Base-by-base conservation (phyloP, 768 basidiomycete genomes). In the Filobasidium floriforme region DNA sequence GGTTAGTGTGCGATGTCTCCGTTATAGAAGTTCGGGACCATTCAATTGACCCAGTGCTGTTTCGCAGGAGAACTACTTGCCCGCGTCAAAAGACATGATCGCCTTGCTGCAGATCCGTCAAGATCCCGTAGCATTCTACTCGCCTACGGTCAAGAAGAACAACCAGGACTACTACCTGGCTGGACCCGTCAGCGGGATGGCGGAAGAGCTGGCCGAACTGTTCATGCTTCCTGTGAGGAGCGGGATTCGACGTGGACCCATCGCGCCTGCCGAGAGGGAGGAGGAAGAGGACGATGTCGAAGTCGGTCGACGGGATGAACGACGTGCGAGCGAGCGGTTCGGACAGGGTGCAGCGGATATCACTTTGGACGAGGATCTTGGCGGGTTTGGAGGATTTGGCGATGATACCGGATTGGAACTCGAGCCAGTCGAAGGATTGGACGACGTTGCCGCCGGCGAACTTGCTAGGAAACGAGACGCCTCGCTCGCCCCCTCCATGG, bases 91-190 rank as follows among this genome's bases (percentile, higher is more conserved):
- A 1, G 81, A 89, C 55, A 85, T 93, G 63, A 87, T 93, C 85
- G 87, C 89, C 37, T 84, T 97, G 19, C 82, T 90, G 63, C 87
- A 90, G 72, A 89, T 96, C 70, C 85, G 89, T 29, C 85, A 88
- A 11, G 89, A 96, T 72, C 92, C 92, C 26, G 78, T 89, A 5
- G 81, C 86, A 9, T 87, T 92, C 76, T 97, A 92, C 81, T 80
- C 96, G 57, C 92, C 93, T 11, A 89, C 87, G 1, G 86, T 86
- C n/a, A 88, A 84, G 18, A 82, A 85, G n/a, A 87, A 87, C 29
- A 85, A 70, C 10, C 68, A 76, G 61, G 68, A 87, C 73, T 77
- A 76, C 69, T 87, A 93, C 79, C 89, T 84, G 72, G 88, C 87
- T 54, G 92, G 88, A 0, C 92, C 93, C 12, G 88, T 89, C 14